Conservation (phyloP, 305 asterid species). For the Fraxinus floribunda region DNA sequence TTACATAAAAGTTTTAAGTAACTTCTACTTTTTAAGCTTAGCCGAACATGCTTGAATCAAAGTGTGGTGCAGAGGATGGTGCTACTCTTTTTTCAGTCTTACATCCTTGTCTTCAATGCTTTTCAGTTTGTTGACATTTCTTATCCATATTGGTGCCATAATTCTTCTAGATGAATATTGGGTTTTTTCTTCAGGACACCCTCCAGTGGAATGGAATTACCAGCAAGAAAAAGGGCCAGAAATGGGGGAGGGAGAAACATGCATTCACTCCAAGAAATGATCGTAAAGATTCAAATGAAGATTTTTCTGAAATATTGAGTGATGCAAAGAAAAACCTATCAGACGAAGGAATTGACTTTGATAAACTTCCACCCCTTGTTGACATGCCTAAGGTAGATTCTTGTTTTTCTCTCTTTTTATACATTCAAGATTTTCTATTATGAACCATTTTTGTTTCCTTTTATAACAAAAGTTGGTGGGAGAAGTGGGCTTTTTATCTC, state of each 20-base stretch:
- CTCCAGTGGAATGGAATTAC: slow-evolving; percentile 89
- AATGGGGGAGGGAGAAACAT: slow-evolving; percentile 79
- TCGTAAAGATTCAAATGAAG: slow-evolving; percentile 35
- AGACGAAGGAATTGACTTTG: slow-evolving; percentile 47
- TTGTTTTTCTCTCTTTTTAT: not conserved
- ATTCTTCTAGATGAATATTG: slow-evolving; percentile 9
- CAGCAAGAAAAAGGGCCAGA: slow-evolving; percentile 94
- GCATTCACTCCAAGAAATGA: slow-evolving; percentile 45
- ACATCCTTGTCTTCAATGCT: slow-evolving; percentile 10
- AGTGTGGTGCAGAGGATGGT: slow-evolving; percentile 1
- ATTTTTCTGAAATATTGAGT: slow-evolving; percentile 31
- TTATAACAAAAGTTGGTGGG: not conserved
- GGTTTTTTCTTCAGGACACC: slow-evolving; percentile 46
- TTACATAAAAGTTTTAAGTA: not conserved
- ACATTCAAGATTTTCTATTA: not conserved
- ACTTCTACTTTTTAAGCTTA: not conserved
- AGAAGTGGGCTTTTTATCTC: not conserved
- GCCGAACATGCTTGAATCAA: not conserved
- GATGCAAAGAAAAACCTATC: slow-evolving; percentile 36
- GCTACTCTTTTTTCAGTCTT: not conserved
- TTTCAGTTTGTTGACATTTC: slow-evolving; percentile 5
- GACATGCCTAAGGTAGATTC: slow-evolving; percentile 59
- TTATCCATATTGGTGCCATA: slow-evolving; percentile 15
- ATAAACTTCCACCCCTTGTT: slow-evolving; percentile 67
- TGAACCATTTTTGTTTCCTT: not conserved